Percentiles rank a stretch among this genome's conserved stretches.
These are phyloP conservation scores for Colletotrichum cordylinicola DNA, from an alignment of 2,329 filamentous ascomycete species.

Conservation along the genomic window DNA sequence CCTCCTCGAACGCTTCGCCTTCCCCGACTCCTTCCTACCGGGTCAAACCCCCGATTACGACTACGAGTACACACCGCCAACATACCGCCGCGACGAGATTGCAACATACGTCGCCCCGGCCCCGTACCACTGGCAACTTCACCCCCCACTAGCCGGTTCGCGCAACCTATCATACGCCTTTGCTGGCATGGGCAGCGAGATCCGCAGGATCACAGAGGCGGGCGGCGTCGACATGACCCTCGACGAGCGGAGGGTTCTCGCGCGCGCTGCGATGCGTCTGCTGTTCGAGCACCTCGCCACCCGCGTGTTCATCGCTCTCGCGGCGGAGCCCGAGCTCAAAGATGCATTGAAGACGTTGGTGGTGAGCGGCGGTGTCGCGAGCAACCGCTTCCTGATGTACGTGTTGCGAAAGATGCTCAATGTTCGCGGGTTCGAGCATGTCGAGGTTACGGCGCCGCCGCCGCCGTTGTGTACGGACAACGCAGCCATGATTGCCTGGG, in stretches of 20 bases:
- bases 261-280: constrained; percentile 75
- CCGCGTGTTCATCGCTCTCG: constrained; percentile 73
- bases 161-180: constrained; percentile 75
- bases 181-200: constrained; percentile 70
- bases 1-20: constrained; percentile 80
- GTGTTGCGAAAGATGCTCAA: constrained; percentile 66
- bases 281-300: constrained; percentile 88
- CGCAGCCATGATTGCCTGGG: constrained; percentile 97
- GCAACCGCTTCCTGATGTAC: constrained; percentile 78
- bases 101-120: constrained; percentile 43
- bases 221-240: constrained; percentile 48
- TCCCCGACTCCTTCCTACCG: constrained; percentile 47
- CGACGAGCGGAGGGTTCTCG: constrained; percentile 72
- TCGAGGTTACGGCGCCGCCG: constrained; percentile 78
- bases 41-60: constrained; percentile 30
- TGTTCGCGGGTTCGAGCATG: constrained; percentile 65
- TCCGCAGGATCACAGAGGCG: constrained; percentile 59
- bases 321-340: constrained; percentile 32
- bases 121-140: constrained; percentile 66
- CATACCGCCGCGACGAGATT: constrained; percentile 63
- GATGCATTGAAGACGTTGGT: constrained; percentile 67
- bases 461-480: constrained; percentile 87
- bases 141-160: constrained; percentile 67
- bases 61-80: constrained; percentile 63
- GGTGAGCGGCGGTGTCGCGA: constrained; percentile 88